These are phyloP conservation scores for Boletus semigastroideus DNA, from an alignment of 1,284 basidiomycete genomes.

Conservation along the genomic window DNA sequence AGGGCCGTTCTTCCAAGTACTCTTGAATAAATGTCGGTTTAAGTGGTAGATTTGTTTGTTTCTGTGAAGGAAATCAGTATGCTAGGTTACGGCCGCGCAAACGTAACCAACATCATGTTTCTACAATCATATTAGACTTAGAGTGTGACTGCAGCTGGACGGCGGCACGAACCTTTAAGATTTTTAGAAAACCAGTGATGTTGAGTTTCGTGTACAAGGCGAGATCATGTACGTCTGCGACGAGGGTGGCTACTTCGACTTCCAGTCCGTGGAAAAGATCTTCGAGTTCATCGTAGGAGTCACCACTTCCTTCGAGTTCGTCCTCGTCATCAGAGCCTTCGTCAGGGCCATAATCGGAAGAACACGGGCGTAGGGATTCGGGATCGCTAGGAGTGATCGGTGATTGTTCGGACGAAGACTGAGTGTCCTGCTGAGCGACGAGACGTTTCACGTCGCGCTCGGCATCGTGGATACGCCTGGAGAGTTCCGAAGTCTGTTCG, in stretches of 20 bases:
- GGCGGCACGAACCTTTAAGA: slow-evolving; percentile 70
- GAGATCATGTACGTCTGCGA: slow-evolving; percentile 98
- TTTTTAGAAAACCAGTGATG: slow-evolving; percentile 99
- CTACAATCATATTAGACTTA: slow-evolving; percentile 33
- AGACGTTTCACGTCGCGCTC: slow-evolving; percentile 79
- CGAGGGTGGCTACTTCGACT: slow-evolving; percentile 93
- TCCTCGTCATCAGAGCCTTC: slow-evolving; percentile 73
- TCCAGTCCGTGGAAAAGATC: slow-evolving; percentile 89
- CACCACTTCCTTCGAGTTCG: slow-evolving; percentile 56
- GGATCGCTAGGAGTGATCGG: slow-evolving; percentile 41
- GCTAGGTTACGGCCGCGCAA: neutral
- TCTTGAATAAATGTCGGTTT: slow-evolving; percentile 82
- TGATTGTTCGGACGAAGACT: slow-evolving; percentile 34
- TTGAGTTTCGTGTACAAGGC: slow-evolving; percentile 95
- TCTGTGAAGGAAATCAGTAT: slow-evolving; percentile 47
- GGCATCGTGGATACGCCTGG: slow-evolving; percentile 76
- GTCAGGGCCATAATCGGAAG: slow-evolving; percentile 59
- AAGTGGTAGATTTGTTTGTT: slow-evolving; percentile 70
- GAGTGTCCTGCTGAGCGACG: slow-evolving; percentile 58
- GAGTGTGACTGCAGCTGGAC: neutral
- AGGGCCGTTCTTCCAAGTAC: slow-evolving; percentile 93
- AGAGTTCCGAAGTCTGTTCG: slow-evolving; percentile 77
- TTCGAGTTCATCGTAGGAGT: slow-evolving; percentile 79
- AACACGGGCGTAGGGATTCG: slow-evolving; percentile 52
- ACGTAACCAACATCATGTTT: slow-evolving; percentile 73